Evolutionary conservation across 768 basidiomycete genomes (phyloP).

Genomic region (Podaxis pistillaris): DNA sequence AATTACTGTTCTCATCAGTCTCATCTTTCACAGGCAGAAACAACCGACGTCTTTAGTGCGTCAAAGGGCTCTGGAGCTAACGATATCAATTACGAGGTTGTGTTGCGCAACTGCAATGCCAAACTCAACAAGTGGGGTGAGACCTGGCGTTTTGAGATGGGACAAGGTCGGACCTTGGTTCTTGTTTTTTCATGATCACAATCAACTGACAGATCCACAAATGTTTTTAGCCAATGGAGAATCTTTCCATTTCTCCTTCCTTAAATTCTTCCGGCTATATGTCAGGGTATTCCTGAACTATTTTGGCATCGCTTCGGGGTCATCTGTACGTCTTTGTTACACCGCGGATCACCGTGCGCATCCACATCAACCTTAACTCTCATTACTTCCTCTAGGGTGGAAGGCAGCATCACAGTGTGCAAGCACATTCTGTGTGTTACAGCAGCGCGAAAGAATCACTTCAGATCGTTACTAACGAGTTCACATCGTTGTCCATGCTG

Average conservation of each 20-base stretch:
- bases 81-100: constrained; percentile 73
- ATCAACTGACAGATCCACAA: constrained; percentile 7
- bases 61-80: constrained; percentile 40
- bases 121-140: constrained; percentile 73
- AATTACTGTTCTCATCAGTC: constrained; percentile 7
- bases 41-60: constrained; percentile 69
- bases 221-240: constrained; percentile 58
- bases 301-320: constrained; percentile 47
- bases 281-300: constrained; percentile 83
- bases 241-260: constrained; percentile 73
- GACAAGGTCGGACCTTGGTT: constrained; percentile 43
- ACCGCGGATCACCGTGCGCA: constrained; percentile 14
- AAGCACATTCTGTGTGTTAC: constrained; percentile 71
- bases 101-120: constrained; percentile 68
- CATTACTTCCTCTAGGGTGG: constrained; percentile 40
- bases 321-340: constrained; percentile 7
- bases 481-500: constrained; percentile 71
- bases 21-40: constrained; percentile 55
- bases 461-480: constrained; percentile 70
- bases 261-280: constrained; percentile 74
- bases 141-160: constrained; percentile 73
- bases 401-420: constrained; percentile 57
- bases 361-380: background rate
- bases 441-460: constrained; percentile 72
- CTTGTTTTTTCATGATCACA: constrained; percentile 4